Evolutionary conservation across 768 basidiomycete genomes (phyloP).

Genomic region (Trametes cingulata): DNA sequence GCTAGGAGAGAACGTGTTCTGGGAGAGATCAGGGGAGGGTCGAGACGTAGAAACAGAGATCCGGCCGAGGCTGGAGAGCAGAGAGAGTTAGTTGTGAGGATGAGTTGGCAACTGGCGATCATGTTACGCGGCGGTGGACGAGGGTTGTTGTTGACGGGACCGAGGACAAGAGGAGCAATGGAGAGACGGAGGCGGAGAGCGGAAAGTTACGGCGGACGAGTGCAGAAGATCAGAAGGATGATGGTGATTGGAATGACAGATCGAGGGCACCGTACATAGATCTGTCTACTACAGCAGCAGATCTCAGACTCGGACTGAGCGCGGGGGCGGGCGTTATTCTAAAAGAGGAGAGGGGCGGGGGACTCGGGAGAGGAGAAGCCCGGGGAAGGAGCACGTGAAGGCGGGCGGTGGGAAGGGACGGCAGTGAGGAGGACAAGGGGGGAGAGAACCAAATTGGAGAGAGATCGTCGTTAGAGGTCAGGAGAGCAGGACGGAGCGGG

Average conservation of each 20-base stretch:
- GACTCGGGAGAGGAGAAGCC: not conserved
- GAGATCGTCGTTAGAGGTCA: not conserved
- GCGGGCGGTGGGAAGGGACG: not conserved
- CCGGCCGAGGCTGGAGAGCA: too few species aligned
- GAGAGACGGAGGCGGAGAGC: not conserved
- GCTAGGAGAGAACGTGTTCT: too few species aligned
- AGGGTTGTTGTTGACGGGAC: not conserved
- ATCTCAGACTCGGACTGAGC: not conserved
- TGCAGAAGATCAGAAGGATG: not conserved
- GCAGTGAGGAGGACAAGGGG: too few species aligned
- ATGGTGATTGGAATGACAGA: not conserved
- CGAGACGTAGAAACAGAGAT: too few species aligned
- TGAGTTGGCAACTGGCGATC: too few species aligned
- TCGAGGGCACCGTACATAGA: not conserved
- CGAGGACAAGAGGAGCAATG: not conserved
- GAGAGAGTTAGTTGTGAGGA: too few species aligned
- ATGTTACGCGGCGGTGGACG: not conserved
- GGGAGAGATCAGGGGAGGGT: too few species aligned
- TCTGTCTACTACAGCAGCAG: too few species aligned
- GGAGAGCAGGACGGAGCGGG: slow-evolving; percentile 1
- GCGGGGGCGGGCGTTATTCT: not conserved
- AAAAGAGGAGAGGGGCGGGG: not conserved
- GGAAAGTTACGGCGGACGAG: not conserved
- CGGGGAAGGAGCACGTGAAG: not conserved
- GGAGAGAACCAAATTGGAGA: too few species aligned